Base-by-base conservation (phyloP, 768 basidiomycete genomes). In the Boletus tylopilopsis region DNA sequence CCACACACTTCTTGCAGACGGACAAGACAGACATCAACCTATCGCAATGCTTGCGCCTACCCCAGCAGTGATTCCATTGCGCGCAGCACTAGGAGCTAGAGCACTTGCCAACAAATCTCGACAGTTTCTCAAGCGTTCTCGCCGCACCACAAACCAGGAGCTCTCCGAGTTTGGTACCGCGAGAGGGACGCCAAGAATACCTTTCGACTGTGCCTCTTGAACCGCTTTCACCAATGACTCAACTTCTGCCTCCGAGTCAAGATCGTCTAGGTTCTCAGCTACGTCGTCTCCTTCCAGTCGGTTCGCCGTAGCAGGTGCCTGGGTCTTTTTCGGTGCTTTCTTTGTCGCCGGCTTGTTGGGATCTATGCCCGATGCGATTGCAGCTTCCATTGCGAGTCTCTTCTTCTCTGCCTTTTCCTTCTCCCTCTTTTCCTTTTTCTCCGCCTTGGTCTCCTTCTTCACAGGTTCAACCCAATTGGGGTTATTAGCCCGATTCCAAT, bases 401-500 rank as follows among this genome's bases (percentile, higher is more conserved):
- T 88, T 90, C 79, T 90, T 90, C 71, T 90, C 90, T 19, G 82
- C 75, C 64, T 85, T 89, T 68, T 93, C 90, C 43, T 77, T 74
- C 54, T 90, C 87, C 50, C 83, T 79, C 64, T 89, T 84, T 66
- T 88, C 88, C 68, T 91, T 91, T 71, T 86, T 85, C 73, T 92
- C 90, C 8, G 84, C 86, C 61, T 93, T 93, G 22, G 83, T 87
- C 70, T 90, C 88, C 43, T 81, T 76, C 72, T 91, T 92, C 22
- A 90, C 86, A 0, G 90, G 91, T 62, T 91, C 90, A 5, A 92
- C 85, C 65, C 83, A 93, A 52, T 90, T 90, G 13, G 90, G 91
- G 54, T 93, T 91, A 62, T 91, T 78, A 22, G 80, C 85, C 29
- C 89, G 83, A 60, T 92, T 87, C 92, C 92, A 98, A 45, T 97